phyloP scores from a whole-genome alignment of 2,329 filamentous ascomycete species.

The Fusarium nodosum region DNA sequence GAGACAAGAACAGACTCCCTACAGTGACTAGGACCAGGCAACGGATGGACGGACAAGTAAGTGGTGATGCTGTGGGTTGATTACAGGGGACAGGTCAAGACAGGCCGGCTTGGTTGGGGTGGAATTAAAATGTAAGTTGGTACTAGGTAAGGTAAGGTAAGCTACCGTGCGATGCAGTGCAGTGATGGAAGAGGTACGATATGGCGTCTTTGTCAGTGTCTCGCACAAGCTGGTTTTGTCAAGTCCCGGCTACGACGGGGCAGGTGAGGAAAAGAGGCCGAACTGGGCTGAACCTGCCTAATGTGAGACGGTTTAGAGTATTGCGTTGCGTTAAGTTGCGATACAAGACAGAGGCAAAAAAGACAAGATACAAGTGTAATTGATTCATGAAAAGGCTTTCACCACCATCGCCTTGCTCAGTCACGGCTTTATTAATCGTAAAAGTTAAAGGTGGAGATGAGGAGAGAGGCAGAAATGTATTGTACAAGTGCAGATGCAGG shows the following conservation, averaged over 20 bases:
- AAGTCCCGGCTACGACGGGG: conserved; percentile 2
- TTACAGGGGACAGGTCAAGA: conserved; percentile 46
- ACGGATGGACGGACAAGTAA: conserved; percentile 15
- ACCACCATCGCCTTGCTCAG: not conserved
- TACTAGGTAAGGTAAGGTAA: conserved; percentile 27
- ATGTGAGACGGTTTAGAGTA: conserved; percentile 24
- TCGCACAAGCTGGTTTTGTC: conserved; percentile 28
- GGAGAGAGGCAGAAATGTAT: conserved; percentile 1
- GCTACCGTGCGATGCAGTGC: conserved; percentile 17
- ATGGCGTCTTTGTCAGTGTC: conserved; percentile 43
- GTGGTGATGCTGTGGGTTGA: conserved; percentile 46
- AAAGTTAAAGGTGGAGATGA: conserved; percentile 5
- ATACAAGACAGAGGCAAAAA: not conserved
- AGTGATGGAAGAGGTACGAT: conserved; percentile 21
- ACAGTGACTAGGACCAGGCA: conserved; percentile 17
- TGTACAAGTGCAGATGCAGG: conserved; percentile 23
- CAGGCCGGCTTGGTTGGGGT: conserved; percentile 11
- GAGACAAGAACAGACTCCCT: conserved; percentile 34
- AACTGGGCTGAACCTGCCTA: conserved; percentile 30
- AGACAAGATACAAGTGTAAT: not conserved
- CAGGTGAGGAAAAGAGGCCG: conserved; percentile 18
- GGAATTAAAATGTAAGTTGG: conserved; percentile 31
- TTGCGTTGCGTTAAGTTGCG: conserved; percentile 5
- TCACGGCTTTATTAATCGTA: conserved; percentile 11
- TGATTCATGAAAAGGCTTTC: not conserved